Conservation (phyloP, 768 basidiomycete species). For the Rhodocollybia butyracea region DNA sequence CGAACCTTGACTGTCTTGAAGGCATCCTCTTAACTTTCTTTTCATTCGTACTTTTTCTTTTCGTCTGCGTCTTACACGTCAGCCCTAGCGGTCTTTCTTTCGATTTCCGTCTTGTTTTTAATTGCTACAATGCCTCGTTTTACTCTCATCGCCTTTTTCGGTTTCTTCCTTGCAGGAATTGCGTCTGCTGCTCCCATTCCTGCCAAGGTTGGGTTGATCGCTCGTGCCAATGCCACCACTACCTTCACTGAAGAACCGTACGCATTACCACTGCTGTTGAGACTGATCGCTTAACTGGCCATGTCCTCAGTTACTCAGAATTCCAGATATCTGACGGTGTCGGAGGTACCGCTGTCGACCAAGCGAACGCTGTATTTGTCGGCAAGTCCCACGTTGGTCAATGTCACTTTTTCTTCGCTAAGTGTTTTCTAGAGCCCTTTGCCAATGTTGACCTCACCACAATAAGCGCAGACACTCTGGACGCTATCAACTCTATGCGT, state of each 20-base stretch:
- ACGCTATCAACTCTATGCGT: slow-evolving; percentile 25
- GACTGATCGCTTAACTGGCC: not conserved
- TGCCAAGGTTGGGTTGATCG: slow-evolving; percentile 5
- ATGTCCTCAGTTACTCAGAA: slow-evolving; percentile 26
- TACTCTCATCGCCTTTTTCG: slow-evolving; percentile 17
- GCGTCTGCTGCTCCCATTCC: slow-evolving; percentile 17
- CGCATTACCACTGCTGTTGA: not conserved
- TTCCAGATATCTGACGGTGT: slow-evolving; percentile 40
- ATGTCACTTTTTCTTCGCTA: not conserved
- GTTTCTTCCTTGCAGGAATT: slow-evolving; percentile 14
- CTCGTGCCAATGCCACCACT: slow-evolving; percentile 2
- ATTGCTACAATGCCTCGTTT: slow-evolving; percentile 18
- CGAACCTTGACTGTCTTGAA: slow-evolving; percentile 11
- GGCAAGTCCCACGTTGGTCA: slow-evolving; percentile 10
- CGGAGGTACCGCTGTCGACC: slow-evolving; percentile 30
- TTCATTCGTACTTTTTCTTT: slow-evolving; percentile 12
- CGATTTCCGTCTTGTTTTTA: not conserved
- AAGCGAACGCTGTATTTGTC: slow-evolving; percentile 38
- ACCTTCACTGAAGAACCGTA: slow-evolving; percentile 20
- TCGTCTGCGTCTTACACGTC: slow-evolving; percentile 6
- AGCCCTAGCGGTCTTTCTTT: slow-evolving; percentile 11
- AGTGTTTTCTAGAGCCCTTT: slow-evolving; percentile 23
- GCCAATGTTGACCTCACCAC: slow-evolving; percentile 29
- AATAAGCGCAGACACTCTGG: slow-evolving; percentile 22
- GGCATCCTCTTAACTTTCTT: slow-evolving; percentile 9